A percentile compares a stretch with the other conserved stretches of the same genome.
phyloP scores from a whole-genome alignment of 352 stramenopile genomes.

The Globisporangium splendens region DNA sequence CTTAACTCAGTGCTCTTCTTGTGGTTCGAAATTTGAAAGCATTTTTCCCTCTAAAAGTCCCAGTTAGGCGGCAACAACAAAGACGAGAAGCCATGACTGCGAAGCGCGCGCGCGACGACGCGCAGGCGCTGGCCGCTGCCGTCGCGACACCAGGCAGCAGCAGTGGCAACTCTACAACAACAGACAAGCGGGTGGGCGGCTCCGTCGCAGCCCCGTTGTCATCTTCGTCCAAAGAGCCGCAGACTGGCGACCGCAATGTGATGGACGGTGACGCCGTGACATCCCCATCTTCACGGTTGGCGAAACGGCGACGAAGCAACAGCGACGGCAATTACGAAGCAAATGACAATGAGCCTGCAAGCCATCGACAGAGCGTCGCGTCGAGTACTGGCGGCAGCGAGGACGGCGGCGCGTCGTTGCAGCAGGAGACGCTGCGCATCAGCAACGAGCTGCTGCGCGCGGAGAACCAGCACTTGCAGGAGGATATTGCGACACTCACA shows the following conservation, averaged over 20 bases:
- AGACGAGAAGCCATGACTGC: neutral
- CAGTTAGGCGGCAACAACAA: neutral
- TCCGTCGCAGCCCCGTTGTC: too few species aligned
- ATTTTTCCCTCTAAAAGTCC: too few species aligned
- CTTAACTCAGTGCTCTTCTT: neutral
- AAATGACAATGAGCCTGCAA: neutral
- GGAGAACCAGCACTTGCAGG: constrained; percentile 36
- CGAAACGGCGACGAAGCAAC: neutral
- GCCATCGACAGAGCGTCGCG: neutral
- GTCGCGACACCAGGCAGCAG: neutral
- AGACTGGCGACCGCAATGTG: neutral
- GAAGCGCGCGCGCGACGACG: too few species aligned
- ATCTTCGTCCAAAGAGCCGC: neutral
- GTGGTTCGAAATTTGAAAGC: neutral
- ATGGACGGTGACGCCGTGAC: neutral
- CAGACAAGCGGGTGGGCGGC: neutral
- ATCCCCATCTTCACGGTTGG: neutral
- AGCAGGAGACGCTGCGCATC: constrained; percentile 29
- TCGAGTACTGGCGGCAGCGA: neutral
- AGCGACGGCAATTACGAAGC: neutral
- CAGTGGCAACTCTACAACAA: neutral
- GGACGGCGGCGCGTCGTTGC: constrained; percentile 3
- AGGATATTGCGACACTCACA: constrained; percentile 12
- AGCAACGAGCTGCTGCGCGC: constrained; percentile 32
- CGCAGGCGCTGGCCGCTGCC: neutral